Evolutionary conservation across 1,284 basidiomycete species (phyloP).

Genomic region (Gomphus sp.): DNA sequence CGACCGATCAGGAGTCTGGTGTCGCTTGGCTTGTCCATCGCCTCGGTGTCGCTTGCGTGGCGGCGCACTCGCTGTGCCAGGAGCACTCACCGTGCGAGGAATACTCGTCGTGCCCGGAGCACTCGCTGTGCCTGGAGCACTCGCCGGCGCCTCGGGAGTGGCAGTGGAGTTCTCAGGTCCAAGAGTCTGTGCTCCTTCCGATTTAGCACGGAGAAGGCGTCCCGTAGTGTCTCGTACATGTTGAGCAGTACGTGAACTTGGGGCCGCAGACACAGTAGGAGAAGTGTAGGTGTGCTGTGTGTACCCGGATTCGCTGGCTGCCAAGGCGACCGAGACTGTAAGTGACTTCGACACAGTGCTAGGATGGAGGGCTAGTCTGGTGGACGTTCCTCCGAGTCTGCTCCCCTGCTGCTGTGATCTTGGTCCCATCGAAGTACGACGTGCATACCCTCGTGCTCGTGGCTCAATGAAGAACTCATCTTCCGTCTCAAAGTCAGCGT

Average conservation of each 20-base stretch:
- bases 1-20: slow-evolving; percentile 15
- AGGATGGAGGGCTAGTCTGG: neutral
- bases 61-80: neutral
- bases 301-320: neutral
- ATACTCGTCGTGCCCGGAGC: neutral
- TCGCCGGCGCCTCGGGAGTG: neutral
- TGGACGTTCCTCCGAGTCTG: neutral
- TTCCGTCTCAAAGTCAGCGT: slow-evolving; percentile 12
- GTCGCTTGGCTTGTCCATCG: slow-evolving; percentile 9
- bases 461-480: slow-evolving; percentile 11
- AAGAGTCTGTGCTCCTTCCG: neutral
- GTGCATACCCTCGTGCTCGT: slow-evolving; percentile 6
- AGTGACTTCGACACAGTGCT: neutral
- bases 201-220: neutral
- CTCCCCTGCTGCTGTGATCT: neutral
- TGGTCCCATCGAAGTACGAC: neutral
- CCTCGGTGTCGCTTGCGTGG: slow-evolving; percentile 7
- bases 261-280: neutral
- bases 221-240: neutral
- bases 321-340: neutral
- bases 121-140: neutral
- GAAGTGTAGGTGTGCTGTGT: neutral
- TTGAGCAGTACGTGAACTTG: neutral
- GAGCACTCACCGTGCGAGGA: neutral
- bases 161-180: neutral